phyloP scores from a whole-genome alignment of 139 green algal genomes.

The Nannochloris sp. region DNA sequence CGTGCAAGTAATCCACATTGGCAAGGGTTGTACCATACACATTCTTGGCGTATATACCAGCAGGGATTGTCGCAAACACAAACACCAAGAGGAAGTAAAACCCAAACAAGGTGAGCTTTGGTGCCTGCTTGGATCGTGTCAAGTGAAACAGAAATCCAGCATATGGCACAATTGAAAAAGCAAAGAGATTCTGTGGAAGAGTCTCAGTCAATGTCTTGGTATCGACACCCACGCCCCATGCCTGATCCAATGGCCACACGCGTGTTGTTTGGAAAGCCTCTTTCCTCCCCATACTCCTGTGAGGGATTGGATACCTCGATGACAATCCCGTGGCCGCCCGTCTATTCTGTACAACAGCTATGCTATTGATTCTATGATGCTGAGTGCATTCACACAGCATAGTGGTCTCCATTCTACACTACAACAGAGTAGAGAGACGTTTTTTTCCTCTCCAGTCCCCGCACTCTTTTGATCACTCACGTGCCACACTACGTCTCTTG shows the following conservation, averaged over 20 bases:
- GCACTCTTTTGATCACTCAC: no score
- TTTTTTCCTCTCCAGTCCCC: no score
- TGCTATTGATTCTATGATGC: no score
- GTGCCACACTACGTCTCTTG: no score
- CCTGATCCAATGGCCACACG: constrained; percentile 14
- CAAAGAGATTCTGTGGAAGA: constrained; percentile 75
- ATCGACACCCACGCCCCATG: constrained; percentile 11
- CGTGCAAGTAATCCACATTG: constrained; percentile 96
- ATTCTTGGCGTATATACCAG: constrained; percentile 85
- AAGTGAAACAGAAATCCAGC: constrained; percentile 87
- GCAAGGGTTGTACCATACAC: constrained; percentile 73
- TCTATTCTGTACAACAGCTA: no score
- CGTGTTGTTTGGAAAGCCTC: neutral
- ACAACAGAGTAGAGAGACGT: no score
- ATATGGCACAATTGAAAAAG: constrained; percentile 80
- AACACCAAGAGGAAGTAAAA: constrained; percentile 98
- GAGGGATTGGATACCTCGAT: no score
- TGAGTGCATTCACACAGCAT: no score
- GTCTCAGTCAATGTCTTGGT: constrained; percentile 25
- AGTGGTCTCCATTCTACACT: no score
- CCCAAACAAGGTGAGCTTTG: constrained; percentile 60
- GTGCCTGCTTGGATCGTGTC: constrained; percentile 45
- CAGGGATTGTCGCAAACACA: constrained; percentile 85
- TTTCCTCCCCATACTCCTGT: no score
- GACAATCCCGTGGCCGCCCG: no score